A percentile compares a stretch with the other conserved stretches of the same genome.
Conservation (phyloP, 805 yeast species). For the Teunomyces cretensis region DNA sequence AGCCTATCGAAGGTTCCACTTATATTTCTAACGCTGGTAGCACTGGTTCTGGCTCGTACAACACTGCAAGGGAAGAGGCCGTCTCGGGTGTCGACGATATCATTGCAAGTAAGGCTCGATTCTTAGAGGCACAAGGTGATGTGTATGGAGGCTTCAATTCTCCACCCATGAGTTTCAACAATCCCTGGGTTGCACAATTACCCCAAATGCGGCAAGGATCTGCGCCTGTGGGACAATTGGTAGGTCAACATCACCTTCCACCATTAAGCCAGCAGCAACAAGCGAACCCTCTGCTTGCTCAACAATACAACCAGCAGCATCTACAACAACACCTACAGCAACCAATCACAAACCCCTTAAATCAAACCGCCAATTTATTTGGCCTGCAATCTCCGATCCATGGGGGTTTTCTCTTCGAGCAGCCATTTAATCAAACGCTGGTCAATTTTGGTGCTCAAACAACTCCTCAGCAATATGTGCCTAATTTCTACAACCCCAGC, state of each 20-base stretch:
- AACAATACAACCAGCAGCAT: not conserved
- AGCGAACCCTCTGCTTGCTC: not conserved
- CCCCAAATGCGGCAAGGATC: not conserved
- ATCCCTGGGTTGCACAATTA: not conserved
- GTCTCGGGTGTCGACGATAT: not conserved
- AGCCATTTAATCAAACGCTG: not conserved
- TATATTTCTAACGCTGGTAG: not conserved
- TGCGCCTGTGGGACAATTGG: not conserved
- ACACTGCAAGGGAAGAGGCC: not conserved
- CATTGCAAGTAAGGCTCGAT: not conserved
- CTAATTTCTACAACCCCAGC: not conserved
- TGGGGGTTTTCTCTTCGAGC: not conserved
- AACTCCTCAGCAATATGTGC: not conserved
- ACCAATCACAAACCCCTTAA: not conserved
- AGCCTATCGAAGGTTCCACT: not conserved
- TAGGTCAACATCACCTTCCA: not conserved
- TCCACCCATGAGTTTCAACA: conserved; percentile 2
- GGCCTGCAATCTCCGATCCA: not conserved
- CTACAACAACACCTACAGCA: conserved; percentile 1
- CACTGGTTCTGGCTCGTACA: not conserved
- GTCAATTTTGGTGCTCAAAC: not conserved
- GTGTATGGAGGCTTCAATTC: not conserved
- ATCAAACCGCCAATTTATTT: not conserved
- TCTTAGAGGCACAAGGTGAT: not conserved
- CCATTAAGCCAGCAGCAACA: not conserved